Evolutionary conservation across 225 moss, liverwort and hornwort genomes (phyloP).

Genomic region (Polytrichum formosum): DNA sequence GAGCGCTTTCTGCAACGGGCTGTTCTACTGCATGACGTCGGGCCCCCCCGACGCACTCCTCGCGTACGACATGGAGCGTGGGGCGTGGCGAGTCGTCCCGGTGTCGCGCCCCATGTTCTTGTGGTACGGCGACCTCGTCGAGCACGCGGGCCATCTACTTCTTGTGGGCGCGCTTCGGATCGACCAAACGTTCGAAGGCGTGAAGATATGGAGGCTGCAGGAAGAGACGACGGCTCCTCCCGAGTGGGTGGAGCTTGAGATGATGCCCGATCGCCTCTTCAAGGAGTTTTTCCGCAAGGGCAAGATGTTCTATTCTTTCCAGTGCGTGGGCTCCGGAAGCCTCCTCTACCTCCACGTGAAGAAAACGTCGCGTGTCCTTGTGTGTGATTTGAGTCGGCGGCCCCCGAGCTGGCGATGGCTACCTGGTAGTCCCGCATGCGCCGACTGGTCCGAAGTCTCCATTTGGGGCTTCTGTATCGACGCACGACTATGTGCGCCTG

Average conservation of each 20-base stretch:
- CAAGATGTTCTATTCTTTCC: conserved; percentile 62
- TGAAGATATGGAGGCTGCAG: conserved; percentile 53
- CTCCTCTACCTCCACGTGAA: conserved; percentile 59
- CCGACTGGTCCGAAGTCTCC: conserved; percentile 67
- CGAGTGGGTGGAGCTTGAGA: conserved; percentile 45
- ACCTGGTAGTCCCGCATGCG: conserved; percentile 47
- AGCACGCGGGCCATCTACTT: conserved; percentile 37
- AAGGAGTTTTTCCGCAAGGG: conserved; percentile 57
- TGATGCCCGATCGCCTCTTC: conserved; percentile 55
- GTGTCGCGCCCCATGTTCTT: conserved; percentile 44
- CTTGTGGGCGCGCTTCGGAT: conserved; percentile 47
- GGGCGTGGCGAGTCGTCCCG: conserved; percentile 44
- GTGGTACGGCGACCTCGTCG: conserved; percentile 58
- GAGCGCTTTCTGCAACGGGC: conserved; percentile 49
- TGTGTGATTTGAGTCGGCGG: conserved; percentile 39
- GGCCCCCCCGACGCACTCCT: conserved; percentile 59
- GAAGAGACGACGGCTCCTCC: conserved; percentile 29
- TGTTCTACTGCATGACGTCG: conserved; percentile 60
- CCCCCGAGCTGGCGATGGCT: conserved; percentile 54
- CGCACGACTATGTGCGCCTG: conserved; percentile 40
- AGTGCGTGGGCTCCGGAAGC: conserved; percentile 52
- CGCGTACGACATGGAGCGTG: conserved; percentile 40
- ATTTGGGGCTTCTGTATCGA: conserved; percentile 62
- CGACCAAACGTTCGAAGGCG: conserved; percentile 55
- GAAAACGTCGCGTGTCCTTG: conserved; percentile 49